Percentiles rank a stretch among this genome's conserved stretches.
Conservation (phyloP, 202 grass and related monocot species). For the Panicum hallii region DNA sequence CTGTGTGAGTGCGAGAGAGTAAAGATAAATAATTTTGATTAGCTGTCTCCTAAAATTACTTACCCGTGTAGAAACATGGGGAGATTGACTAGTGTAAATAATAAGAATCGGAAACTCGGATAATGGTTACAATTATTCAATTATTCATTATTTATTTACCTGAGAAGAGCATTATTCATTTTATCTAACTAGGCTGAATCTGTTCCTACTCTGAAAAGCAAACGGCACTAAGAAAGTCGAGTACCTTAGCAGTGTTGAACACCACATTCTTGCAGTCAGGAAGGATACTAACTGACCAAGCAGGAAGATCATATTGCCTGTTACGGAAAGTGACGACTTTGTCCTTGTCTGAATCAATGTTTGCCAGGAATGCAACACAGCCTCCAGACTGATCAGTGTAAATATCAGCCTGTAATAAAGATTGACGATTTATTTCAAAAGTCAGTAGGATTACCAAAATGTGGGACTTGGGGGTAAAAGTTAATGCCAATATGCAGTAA, state of each 20-base stretch:
- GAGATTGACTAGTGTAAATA: not conserved
- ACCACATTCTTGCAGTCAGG: conserved; percentile 93
- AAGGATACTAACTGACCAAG: conserved; percentile 98
- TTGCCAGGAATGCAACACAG: conserved; percentile 87
- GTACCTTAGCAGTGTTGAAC: conserved; percentile 96
- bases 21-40: too few species aligned
- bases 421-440: not conserved
- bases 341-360: conserved; percentile 76
- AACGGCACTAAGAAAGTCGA: conserved; percentile 4
- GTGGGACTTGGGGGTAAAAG: not conserved
- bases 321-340: conserved; percentile 72
- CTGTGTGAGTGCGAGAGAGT: too few species aligned
- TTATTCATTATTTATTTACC: conserved; percentile 20
- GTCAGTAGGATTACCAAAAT: not conserved
- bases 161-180: conserved; percentile 26
- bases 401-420: conserved; percentile 72
- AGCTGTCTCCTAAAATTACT: too few species aligned
- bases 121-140: conserved; percentile 23
- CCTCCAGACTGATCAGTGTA: conserved; percentile 82
- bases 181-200: conserved; percentile 12
- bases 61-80: too few species aligned
- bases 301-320: conserved; percentile 76
- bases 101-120: conserved; percentile 21
- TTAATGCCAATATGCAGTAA: not conserved
- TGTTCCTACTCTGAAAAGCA: conserved; percentile 17